phyloP scores from a whole-genome alignment of 2,329 filamentous ascomycete genomes.

The Neodidymelliopsis sp. region DNA sequence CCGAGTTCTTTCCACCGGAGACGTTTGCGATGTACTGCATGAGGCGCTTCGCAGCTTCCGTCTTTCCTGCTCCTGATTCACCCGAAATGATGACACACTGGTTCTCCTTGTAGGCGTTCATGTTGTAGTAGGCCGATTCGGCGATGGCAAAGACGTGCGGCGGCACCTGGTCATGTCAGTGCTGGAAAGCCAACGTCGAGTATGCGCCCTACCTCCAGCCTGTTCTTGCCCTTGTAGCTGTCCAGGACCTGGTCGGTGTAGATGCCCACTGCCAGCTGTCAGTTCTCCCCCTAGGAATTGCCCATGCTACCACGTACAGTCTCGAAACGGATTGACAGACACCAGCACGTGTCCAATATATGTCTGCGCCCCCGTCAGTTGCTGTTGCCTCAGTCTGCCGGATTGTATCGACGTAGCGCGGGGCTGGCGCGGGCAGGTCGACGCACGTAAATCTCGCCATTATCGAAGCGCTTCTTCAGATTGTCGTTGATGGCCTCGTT shows the following conservation, averaged over 20 bases:
- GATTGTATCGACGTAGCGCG: conserved; percentile 24
- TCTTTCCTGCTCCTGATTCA: conserved; percentile 98
- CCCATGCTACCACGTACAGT: conserved; percentile 62
- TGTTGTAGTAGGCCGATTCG: conserved; percentile 97
- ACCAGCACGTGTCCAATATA: conserved; percentile 99
- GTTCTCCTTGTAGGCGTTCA: conserved; percentile 99
- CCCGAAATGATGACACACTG: conserved; percentile 99
- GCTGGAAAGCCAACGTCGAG: background rate
- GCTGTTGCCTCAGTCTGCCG: conserved; percentile 16
- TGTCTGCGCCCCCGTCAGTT: conserved; percentile 63
- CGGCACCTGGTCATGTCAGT: conserved; percentile 63
- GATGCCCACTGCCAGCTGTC: conserved; percentile 74
- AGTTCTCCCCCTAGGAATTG: conserved; percentile 38
- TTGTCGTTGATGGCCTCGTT: conserved; percentile 99
- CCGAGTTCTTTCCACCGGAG: conserved; percentile 81
- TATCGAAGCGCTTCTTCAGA: conserved; percentile 96
- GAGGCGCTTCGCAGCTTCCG: conserved; percentile 95
- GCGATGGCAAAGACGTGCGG: conserved; percentile 98
- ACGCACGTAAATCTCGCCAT: conserved; percentile 89
- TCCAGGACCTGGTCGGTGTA: conserved; percentile 95
- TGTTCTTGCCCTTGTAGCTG: conserved; percentile 95
- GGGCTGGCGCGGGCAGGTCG: conserved; percentile 33
- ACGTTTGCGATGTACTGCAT: conserved; percentile 99
- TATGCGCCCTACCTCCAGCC: conserved; percentile 68
- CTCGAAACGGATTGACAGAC: conserved; percentile 97